Conservation (phyloP, 108 stramenopile genomes). For the Skeletonema menzelii region DNA sequence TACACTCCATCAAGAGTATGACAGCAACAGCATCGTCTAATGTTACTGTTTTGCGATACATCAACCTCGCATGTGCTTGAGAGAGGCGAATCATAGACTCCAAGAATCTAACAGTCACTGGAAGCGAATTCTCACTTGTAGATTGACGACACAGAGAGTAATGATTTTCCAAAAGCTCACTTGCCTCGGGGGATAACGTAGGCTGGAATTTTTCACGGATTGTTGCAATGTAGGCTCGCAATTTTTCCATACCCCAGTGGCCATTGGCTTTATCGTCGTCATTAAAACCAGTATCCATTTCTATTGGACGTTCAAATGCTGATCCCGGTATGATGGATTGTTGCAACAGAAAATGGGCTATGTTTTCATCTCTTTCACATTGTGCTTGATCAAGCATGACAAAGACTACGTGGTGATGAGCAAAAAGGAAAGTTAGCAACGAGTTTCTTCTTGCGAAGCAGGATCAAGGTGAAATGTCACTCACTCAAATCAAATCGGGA, state of each 20-base stretch:
- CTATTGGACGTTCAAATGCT: conserved; percentile 32
- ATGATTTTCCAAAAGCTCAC: conserved; percentile 74
- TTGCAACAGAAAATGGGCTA: conserved; percentile 88
- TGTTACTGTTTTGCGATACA: conserved; percentile 77
- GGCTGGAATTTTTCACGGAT: conserved; percentile 83
- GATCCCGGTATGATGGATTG: conserved; percentile 73
- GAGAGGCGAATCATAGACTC: conserved; percentile 93
- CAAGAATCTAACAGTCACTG: conserved; percentile 91
- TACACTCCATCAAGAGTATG: conserved; percentile 84
- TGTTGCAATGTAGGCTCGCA: conserved; percentile 89
- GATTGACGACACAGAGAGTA: conserved; percentile 76
- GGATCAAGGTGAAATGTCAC: neutral
- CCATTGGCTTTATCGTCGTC: conserved; percentile 32
- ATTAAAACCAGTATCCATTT: conserved; percentile 15
- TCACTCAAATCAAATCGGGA: conserved; percentile 92
- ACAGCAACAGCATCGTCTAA: conserved; percentile 87
- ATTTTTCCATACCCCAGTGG: conserved; percentile 85
- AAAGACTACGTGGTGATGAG: conserved; percentile 17
- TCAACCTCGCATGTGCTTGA: conserved; percentile 95
- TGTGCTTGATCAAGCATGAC: conserved; percentile 86
- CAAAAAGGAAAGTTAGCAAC: neutral
- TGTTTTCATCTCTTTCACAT: conserved; percentile 67
- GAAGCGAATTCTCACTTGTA: conserved; percentile 54
- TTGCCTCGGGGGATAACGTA: conserved; percentile 70
- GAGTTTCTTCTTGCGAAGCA: too few species aligned